Evolutionary conservation across 805 yeast genomes (phyloP).

Genomic region (Lachancea lanzarotensis): DNA sequence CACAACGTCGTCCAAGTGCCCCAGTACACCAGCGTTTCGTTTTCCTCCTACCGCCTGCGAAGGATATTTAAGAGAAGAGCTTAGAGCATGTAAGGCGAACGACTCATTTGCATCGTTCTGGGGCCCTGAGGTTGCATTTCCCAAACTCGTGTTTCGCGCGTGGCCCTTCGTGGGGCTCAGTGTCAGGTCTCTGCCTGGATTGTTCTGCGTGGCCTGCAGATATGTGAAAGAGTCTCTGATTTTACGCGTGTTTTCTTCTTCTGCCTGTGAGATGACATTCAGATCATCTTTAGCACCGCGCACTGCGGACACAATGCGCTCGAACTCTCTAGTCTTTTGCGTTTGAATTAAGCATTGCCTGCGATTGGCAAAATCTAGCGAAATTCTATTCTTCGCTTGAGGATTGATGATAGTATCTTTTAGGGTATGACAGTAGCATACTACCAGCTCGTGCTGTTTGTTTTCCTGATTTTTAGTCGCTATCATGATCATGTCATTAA

Average conservation of each 20-base stretch:
- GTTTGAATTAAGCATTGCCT: conserved; percentile 20
- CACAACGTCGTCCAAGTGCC: conserved; percentile 50
- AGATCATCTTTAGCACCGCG: conserved; percentile 58
- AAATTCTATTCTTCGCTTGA: conserved; percentile 18
- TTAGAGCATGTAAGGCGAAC: conserved; percentile 48
- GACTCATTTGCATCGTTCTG: conserved; percentile 17
- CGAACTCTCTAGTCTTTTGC: conserved; percentile 21
- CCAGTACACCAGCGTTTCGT: conserved; percentile 40
- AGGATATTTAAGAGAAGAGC: conserved; percentile 56
- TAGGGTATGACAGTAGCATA: conserved; percentile 75
- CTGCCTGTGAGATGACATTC: conserved; percentile 48
- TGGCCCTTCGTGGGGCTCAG: conserved; percentile 33
- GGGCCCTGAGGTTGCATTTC: conserved; percentile 8
- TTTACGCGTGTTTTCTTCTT: conserved; percentile 38
- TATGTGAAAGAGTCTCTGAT: conserved; percentile 41
- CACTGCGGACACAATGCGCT: conserved; percentile 46
- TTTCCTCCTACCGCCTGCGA: conserved; percentile 45
- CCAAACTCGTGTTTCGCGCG: conserved; percentile 19
- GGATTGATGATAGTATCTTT: conserved; percentile 47
- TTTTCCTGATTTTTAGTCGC: conserved; percentile 50
- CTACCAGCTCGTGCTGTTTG: conserved; percentile 43
- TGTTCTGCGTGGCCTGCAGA: conserved; percentile 32
- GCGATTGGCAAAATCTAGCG: conserved; percentile 16
- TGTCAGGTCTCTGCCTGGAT: conserved; percentile 25
- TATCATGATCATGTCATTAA: conserved; percentile 70